A percentile compares a stretch with the other conserved stretches of the same genome.
Evolutionary conservation across 2,329 filamentous ascomycete species (phyloP).

Genomic region (Clonostachys solani): DNA sequence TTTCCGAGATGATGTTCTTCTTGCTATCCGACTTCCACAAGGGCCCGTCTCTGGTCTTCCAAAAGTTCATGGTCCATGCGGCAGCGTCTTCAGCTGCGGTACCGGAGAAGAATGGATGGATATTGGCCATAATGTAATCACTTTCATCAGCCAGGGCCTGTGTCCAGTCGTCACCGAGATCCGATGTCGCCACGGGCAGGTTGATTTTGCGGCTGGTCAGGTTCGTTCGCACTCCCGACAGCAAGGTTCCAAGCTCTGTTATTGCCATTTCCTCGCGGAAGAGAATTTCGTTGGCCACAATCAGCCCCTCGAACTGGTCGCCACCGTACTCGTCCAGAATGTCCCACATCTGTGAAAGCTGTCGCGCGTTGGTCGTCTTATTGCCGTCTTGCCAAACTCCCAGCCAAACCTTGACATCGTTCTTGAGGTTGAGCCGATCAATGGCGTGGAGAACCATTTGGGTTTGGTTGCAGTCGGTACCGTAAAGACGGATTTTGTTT

Average conservation of each 20-base stretch:
- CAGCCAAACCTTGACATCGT: slow-evolving; percentile 82
- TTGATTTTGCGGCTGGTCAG: slow-evolving; percentile 62
- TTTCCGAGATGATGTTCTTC: slow-evolving; percentile 82
- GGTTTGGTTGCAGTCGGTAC: slow-evolving; percentile 96
- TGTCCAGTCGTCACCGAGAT: slow-evolving; percentile 87
- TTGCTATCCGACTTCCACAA: slow-evolving; percentile 59
- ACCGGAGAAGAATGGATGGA: slow-evolving; percentile 93
- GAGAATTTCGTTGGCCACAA: slow-evolving; percentile 76
- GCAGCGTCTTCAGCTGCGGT: slow-evolving; percentile 64
- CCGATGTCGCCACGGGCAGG: slow-evolving; percentile 80
- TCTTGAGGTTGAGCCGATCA: slow-evolving; percentile 64
- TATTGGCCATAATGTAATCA: slow-evolving; percentile 93
- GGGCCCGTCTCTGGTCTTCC: slow-evolving; percentile 62
- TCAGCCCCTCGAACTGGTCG: slow-evolving; percentile 74
- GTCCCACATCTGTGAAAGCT: slow-evolving; percentile 79
- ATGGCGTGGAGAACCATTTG: slow-evolving; percentile 88
- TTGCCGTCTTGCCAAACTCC: slow-evolving; percentile 92
- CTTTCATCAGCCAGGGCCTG: slow-evolving; percentile 61
- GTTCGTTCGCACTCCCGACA: slow-evolving; percentile 67
- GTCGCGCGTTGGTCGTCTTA: slow-evolving; percentile 75
- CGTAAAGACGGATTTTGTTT: slow-evolving; percentile 83
- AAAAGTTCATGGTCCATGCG: slow-evolving; percentile 80
- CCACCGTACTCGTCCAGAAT: slow-evolving; percentile 68
- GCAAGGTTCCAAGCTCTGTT: slow-evolving; percentile 55
- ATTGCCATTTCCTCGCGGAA: slow-evolving; percentile 73